phyloP scores from a whole-genome alignment of 495 filamentous ascomycete genomes.

The Hyaloscypha variabilis region DNA sequence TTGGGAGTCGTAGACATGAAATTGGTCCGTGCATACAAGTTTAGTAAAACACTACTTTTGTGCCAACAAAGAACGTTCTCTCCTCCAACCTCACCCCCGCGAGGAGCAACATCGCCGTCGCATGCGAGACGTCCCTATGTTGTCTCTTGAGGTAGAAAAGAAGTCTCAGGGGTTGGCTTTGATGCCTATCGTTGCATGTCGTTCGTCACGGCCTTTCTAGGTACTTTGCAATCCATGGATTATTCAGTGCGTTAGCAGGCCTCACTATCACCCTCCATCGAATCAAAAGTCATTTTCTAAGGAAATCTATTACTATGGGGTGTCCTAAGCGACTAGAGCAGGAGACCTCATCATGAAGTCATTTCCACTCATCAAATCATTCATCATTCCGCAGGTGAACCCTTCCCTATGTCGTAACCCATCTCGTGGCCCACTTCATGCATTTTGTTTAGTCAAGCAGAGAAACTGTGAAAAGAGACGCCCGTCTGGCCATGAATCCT shows the following conservation, averaged over 20 bases:
- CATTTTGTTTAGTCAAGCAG: background rate
- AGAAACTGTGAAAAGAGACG: background rate
- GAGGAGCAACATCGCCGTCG: too few species aligned
- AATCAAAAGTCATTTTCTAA: background rate
- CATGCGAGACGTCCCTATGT: too few species aligned
- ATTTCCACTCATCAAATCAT: conserved; percentile 3
- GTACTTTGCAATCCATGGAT: background rate
- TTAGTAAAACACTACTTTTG: background rate
- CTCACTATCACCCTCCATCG: background rate
- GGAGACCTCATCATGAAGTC: background rate
- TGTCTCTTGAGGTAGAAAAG: too few species aligned
- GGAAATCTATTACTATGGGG: background rate
- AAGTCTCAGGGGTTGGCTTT: background rate
- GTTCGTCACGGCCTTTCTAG: background rate
- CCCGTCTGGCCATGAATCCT: background rate
- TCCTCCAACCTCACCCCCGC: background rate
- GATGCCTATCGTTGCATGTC: background rate
- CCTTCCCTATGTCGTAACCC: background rate
- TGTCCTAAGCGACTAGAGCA: background rate
- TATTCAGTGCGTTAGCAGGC: background rate
- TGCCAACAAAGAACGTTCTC: background rate
- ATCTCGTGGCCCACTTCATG: background rate
- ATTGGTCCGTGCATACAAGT: conserved; percentile 1
- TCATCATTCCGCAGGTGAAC: background rate
- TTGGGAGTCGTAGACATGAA: background rate